Evolutionary conservation across 169 alveolate genomes (phyloP), one percentile per base, ranked within the genome.

Genomic region (Eimeria mitis): DNA sequence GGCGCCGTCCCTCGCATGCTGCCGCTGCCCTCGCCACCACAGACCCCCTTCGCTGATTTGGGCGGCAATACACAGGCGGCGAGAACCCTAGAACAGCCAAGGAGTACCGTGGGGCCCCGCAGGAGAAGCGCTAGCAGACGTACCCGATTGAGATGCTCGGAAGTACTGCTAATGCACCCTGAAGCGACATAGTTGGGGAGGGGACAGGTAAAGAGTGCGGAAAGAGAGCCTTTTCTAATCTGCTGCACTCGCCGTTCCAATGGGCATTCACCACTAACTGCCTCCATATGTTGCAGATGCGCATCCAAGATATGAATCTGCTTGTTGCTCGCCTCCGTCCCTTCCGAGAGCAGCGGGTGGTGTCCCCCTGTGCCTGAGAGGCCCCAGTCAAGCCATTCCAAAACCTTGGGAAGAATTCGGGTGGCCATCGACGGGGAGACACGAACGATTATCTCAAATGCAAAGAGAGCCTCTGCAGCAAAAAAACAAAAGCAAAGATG

Each of bases 11-110:
- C 92, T 8, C 81, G 81, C 49, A 44, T 49, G 34, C 83, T 23
- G 28, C 34, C 23, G 81, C 47, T 59, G 37, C 81, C 49, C 47
- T 71, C 65, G 23, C 65, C 49, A 34, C 16, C 78, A 16, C 61
- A 34, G 16, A 23, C 83, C 34, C 79, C 92, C 5, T 34, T 31
- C 37, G 61, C 92, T 44, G 63, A 21, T 23, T 4, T 23, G 44
- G 83, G 47, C 52, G 78, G 70, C 92, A 61, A 6, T 37, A 71
- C 92, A 42, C 92, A 87, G 81, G 81, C 92, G 47, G 83, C 92
- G 42, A 87, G 79, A 83, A 87, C 65, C 63, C 92, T 59, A 19
- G 92, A 59, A 44, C 68, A 87, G 0, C 52, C 65, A 63, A 49
- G 65, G 71, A 87, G 78, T 40, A 87, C 81, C 37, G 44, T 59